Conservation (phyloP, 2,329 filamentous ascomycete genomes). For the Remersonia thermophila region DNA sequence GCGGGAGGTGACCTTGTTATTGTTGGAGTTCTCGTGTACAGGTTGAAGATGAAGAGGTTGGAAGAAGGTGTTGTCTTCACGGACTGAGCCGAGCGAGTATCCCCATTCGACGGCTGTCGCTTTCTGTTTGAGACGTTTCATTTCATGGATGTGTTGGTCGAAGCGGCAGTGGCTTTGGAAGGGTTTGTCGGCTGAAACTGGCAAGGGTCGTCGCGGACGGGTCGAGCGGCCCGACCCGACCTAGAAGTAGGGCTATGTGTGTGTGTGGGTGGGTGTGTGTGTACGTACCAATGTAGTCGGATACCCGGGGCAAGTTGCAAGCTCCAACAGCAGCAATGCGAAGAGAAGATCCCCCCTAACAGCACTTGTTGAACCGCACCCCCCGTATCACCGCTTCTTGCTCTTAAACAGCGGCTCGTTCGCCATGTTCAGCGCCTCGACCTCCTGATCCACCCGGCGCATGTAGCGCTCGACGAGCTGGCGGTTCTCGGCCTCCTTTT, state of each 20-base stretch:
- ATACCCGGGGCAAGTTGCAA: background rate
- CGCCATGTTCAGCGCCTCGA: constrained; percentile 69
- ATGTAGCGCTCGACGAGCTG: constrained; percentile 88
- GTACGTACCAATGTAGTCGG: constrained; percentile 5
- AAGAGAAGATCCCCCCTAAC: no score
- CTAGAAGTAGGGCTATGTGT: no score
- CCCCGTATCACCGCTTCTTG: background rate
- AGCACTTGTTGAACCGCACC: background rate
- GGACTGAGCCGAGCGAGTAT: constrained; percentile 1
- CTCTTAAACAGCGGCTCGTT: constrained; percentile 32
- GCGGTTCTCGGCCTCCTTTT: constrained; percentile 70
- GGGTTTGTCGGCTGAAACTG: no score
- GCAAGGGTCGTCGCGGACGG: no score
- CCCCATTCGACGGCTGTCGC: constrained; percentile 1
- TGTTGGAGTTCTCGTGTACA: constrained; percentile 4
- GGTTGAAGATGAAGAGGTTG: background rate
- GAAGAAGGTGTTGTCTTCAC: constrained; percentile 6
- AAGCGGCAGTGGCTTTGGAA: no score
- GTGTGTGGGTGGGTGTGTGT: no score
- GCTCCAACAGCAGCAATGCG: background rate
- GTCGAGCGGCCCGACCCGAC: no score
- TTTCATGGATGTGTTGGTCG: no score
- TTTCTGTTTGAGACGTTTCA: no score
- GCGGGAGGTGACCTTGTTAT: constrained; percentile 3
- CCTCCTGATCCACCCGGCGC: constrained; percentile 73